Evolutionary conservation across 2,329 filamentous ascomycete species (phyloP), one percentile per base, ranked within the genome.

Genomic region (Penicillium decumbens): DNA sequence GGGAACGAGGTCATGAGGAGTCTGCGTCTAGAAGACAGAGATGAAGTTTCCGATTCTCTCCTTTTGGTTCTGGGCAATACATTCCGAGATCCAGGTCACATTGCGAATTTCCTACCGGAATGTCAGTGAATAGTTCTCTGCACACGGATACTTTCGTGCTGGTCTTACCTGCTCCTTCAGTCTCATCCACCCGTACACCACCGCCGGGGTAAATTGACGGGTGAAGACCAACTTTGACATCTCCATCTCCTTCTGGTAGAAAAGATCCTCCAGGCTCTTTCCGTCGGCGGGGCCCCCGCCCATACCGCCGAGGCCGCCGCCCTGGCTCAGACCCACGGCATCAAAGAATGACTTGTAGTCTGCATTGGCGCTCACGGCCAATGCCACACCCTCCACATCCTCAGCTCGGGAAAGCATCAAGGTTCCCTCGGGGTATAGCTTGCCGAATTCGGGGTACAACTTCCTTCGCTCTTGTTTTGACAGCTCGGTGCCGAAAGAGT

Each of bases 191-290:
- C 90, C 90, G 69, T 97, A 98, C 43, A 98, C 89, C 60, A 97
- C 89, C 30, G 89, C 88, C 63, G 89, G 90, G 12, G 90, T 95
- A 71, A 98, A 98, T 70, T 98, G 93, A 60, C 89, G 82, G 4
- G 93, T 98, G 68, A 98, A 98, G 7, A 91, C 89, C 53, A 86
- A 76, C 79, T 98, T 98, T 48, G 88, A 92, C 56, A 97, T 87
- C 70, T 98, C 91, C 93, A 97, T 97, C 75, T 98, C 93, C 76
- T 95, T 97, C 72, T 96, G 89, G 71, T 98, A 98, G 75, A 98
- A 98, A 77, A 98, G 79, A 67, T 98, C 93, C 69, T 98, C 93
- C 62, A 98, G 73, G 63, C 91, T 96, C 75, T 88, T 90, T 42
- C 88, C 87, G 60, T 95, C 90, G 13, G 55, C 51, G 2, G 82